Evolutionary conservation across 2,329 filamentous ascomycete genomes (phyloP), one percentile per base, ranked within the genome.

Genomic region (Cytospora piceicola): DNA sequence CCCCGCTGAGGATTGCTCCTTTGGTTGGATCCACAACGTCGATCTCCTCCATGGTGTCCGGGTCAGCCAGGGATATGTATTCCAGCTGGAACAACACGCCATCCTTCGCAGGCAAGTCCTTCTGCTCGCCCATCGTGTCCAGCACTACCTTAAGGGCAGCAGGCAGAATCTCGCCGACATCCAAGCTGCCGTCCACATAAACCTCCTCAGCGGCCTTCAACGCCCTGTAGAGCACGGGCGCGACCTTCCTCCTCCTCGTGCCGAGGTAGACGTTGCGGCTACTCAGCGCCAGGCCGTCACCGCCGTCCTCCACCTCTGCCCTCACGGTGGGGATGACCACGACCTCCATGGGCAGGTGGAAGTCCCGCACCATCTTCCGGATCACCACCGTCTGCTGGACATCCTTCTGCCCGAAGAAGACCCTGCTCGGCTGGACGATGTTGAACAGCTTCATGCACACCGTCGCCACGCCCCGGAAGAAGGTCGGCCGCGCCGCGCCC

Each of bases 331-430:
- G 82, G 7, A 89, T 87, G 62, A 98, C 84, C 36, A 89, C 83
- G 11, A 98, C 87, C 27, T 91, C 81, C 4, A 88, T 90, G 49
- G 91, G 87, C 51, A 98, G 77, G 75, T 93, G 88, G 70, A 99
- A 94, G 77, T 99, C 95, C 70, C 88, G 84, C 36, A 97, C 91
- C 86, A 99, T 88, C 54, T 91, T 88, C 73, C 87, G 89, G 73
- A 99, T 91, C 14, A 99, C 86, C 22, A 96, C 91, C 0, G 93
- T 96, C 79, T 99, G 95, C 81, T 99, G 95, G 24, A 97, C 88
- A 76, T 99, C 95, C 80, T 99, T 99, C 77, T 98, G 95, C 4
- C 95, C 95, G 80, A 99, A 97, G 79, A 97, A 95, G 6, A 93
- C 92, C 54, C 85, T 85, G 64, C 94, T 90, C 4, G 92, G 90